Base-by-base conservation (phyloP, 2,329 filamentous ascomycete species). In the Elsinoe australis region DNA sequence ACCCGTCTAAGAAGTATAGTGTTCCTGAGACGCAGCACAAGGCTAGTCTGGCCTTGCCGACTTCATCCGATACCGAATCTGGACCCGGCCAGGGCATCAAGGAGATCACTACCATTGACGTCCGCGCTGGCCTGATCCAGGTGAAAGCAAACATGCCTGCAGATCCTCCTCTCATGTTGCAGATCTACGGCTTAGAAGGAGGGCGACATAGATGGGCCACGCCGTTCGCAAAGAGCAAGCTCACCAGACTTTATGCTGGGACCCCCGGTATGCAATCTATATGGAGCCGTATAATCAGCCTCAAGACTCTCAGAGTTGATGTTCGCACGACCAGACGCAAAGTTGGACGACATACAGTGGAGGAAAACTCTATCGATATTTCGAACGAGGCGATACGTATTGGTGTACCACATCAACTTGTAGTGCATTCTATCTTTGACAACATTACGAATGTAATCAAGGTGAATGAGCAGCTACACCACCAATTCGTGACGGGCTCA, bases 81-180 rank as follows among this genome's bases (percentile, higher is more conserved):
- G 24, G 19, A 12, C 17, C 32, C 3, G 18, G n/a, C 10, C 45
- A 39, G 7, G n/a, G 29, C 17, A 31, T 42, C 7, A 33, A 63
- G 22, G 90, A 98, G 61, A 72, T 95, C 10, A 68, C 94, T 9
- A 85, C 85, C 1, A 66, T 95, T 14, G 90, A 96, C 61, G 71
- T 94, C 57, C 92, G 86, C 64, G 81, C 84, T 4, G 78, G 80
- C 1, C 75, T 95, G 26, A 68, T 96, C 15, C 90, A 96, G 61
- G 66, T 96, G 55, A 96, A 96, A 66, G 86, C 85, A 4, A 81
- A 82, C 35, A 82, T 96, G 78, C 90, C 92, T 1, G 73, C 82
- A 14, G 89, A 96, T 58, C 94, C 92, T n/a, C 78, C 82, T 0
- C 72, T 96, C 64, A 89, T 98, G 86, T 59, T 96, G 2, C 90